Base-by-base conservation (phyloP, 208 protist genomes). In the Vickermania ingenoplastis region DNA sequence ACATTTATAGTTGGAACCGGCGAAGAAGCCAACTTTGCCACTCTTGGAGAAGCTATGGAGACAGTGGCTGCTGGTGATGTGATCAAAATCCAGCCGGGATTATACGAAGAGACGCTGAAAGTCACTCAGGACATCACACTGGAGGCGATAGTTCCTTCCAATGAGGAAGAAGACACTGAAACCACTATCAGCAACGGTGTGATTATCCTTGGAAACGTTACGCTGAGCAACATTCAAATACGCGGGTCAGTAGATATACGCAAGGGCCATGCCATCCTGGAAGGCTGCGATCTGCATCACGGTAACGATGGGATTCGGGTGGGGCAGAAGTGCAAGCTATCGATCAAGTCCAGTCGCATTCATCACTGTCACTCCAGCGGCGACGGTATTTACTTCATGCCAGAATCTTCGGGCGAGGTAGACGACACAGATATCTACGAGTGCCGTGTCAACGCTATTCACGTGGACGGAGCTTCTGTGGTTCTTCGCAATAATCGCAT, bases 391-490 rank as follows among this genome's bases (percentile, higher is more conserved):
- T 92, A 92, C 71, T 81, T 92, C 41, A 78, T 76, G 63, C 55
- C 67, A 14, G 79, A 71, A n/a, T 78, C 79, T 3, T 62, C 63
- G 0, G 89, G 80, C 4, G 68, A 79, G 57, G 79, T 95, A 45
- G 50, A 70, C 41, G 79, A 95, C 57, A 86, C 69, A 5, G 89
- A 95, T 62, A 77, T 95, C 57, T 86, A 87, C 61, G 80, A 86
- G 29, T 89, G 81, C 65, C 82, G 89, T 53, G 85, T 95, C 4
- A 86, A 89, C 61, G 85, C 79, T 13, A 59, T 95, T 1, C 83
- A 91, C 21, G 77, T 70, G 11, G 64, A 85, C 22, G 61, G 67
- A 52, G 82, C 73, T 11, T 5, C 27, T 17, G 76, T 87, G 1
- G 52, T 69, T 0, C 31, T 86, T 25, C 67, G 65, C 11, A 73